Conservation (phyloP, 441 rosid species). For the Macaranga tanarius region DNA sequence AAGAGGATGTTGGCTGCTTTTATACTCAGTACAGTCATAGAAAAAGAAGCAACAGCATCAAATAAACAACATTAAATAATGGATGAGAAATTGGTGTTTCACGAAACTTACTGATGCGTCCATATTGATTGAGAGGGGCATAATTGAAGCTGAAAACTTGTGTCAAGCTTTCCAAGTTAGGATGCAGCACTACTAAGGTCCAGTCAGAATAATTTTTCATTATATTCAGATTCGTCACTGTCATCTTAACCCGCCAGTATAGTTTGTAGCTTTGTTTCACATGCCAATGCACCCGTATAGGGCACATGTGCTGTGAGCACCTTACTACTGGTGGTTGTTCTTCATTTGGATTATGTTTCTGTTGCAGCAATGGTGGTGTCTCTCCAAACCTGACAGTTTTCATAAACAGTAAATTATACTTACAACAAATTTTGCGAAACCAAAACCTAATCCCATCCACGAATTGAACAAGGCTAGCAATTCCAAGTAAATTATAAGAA, state of each 20-base stretch:
- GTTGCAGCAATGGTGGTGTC: slow-evolving; percentile 37
- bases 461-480: no score
- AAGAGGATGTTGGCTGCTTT: background rate
- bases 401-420: background rate
- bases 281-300: slow-evolving; percentile 83
- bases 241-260: slow-evolving; percentile 81
- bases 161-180: slow-evolving; percentile 53
- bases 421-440: no score
- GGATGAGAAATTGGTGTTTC: background rate
- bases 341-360: slow-evolving; percentile 39
- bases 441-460: no score
- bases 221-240: slow-evolving; percentile 55
- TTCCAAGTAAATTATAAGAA: no score
- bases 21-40: background rate
- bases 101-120: slow-evolving; percentile 50
- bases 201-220: slow-evolving; percentile 68
- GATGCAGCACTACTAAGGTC: slow-evolving; percentile 79
- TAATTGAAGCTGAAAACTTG: slow-evolving; percentile 80
- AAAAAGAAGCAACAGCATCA: background rate
- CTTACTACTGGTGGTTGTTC: slow-evolving; percentile 42
- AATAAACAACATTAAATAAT: background rate
- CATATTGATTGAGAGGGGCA: slow-evolving; percentile 47
- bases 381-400: slow-evolving; percentile 42
- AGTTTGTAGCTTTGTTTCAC: slow-evolving; percentile 70
- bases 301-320: slow-evolving; percentile 78